These are phyloP conservation scores for Tephrocybe rancida DNA, from an alignment of 768 basidiomycete species.

Conservation along the genomic window DNA sequence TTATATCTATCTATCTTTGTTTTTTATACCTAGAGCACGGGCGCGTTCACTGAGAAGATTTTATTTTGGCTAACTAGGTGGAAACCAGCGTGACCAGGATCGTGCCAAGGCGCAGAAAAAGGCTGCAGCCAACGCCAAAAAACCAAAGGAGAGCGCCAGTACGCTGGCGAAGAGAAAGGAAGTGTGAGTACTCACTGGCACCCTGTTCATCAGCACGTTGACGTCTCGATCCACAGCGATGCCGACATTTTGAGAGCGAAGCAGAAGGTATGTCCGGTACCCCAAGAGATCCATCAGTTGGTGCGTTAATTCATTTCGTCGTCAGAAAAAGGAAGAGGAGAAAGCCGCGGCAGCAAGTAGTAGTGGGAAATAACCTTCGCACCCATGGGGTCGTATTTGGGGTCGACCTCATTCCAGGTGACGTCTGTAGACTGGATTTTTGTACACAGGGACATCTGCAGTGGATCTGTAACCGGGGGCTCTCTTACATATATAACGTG, in stretches of 20 bases:
- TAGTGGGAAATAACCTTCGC: constrained; percentile 37
- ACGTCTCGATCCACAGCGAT: constrained; percentile 50
- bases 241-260: constrained; percentile 76
- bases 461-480: not conserved
- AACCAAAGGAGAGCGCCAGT: constrained; percentile 70
- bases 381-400: constrained; percentile 14
- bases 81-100: constrained; percentile 81
- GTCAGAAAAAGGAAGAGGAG: constrained; percentile 59
- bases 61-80: constrained; percentile 48
- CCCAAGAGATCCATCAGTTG: constrained; percentile 1
- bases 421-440: not conserved
- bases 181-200: constrained; percentile 50
- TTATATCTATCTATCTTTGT: constrained; percentile 5
- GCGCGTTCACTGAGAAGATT: constrained; percentile 22
- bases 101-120: constrained; percentile 79
- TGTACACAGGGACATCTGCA: not conserved
- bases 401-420: constrained; percentile 10
- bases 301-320: constrained; percentile 3
- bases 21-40: constrained; percentile 13
- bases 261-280: constrained; percentile 61
- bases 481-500: not conserved
- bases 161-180: constrained; percentile 73
- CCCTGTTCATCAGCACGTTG: constrained; percentile 7
- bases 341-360: constrained; percentile 23
- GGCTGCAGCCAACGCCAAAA: constrained; percentile 51